These are phyloP conservation scores for Ulota crispa DNA, from an alignment of 225 moss, liverwort and hornwort genomes.

Conservation along the genomic window DNA sequence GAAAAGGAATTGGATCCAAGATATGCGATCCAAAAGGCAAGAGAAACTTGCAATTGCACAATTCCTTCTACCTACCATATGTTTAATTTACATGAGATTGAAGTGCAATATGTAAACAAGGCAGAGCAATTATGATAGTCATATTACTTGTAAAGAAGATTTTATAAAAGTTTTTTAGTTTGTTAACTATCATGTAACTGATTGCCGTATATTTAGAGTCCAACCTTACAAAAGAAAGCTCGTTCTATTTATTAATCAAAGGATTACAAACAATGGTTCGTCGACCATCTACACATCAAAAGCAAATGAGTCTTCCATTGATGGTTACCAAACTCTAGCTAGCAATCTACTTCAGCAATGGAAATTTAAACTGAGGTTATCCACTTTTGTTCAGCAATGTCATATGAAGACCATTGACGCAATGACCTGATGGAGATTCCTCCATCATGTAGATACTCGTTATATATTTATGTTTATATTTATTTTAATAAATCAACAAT, in stretches of 20 bases:
- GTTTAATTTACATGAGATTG: too few species aligned
- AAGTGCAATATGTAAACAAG: neutral
- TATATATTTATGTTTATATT: too few species aligned
- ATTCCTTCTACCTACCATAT: too few species aligned
- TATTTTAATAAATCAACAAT: too few species aligned
- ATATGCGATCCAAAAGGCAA: neutral
- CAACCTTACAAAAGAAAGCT: constrained; percentile 31
- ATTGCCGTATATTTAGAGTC: constrained; percentile 12
- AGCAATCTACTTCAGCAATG: neutral
- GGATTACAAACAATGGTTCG: constrained; percentile 45
- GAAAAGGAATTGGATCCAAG: too few species aligned
- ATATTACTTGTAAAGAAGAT: constrained; percentile 38
- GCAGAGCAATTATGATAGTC: neutral
- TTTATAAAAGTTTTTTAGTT: constrained; percentile 39
- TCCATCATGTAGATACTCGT: too few species aligned
- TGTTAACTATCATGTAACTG: constrained; percentile 35
- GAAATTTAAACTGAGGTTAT: constrained; percentile 40
- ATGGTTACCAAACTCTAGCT: constrained; percentile 42
- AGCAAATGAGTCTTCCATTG: constrained; percentile 49
- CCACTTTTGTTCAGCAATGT: constrained; percentile 32
- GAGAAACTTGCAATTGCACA: neutral
- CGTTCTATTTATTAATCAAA: constrained; percentile 47
- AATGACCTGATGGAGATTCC: too few species aligned
- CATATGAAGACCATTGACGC: constrained; percentile 36
- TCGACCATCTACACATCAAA: constrained; percentile 21